Evolutionary conservation across 2,329 filamentous ascomycete species (phyloP).

Genomic region (Xylariaceae sp.): DNA sequence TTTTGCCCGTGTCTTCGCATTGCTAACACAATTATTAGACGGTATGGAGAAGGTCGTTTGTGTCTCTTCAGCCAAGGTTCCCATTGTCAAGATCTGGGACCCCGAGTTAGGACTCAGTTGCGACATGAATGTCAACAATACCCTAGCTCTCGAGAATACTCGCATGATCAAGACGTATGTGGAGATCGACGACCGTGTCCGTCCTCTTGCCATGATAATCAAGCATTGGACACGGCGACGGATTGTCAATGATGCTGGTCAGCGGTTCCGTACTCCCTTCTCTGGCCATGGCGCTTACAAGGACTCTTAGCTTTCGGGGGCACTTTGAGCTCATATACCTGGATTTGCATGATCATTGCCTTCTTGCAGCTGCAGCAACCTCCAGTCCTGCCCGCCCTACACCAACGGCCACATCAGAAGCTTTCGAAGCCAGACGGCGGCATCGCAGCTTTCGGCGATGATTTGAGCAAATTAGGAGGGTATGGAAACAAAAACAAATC

Average conservation of each 20-base stretch:
- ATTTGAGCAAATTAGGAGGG: conserved; percentile 68
- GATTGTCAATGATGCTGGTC: conserved; percentile 94
- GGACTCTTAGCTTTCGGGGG: conserved; percentile 70
- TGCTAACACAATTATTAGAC: conserved; percentile 53
- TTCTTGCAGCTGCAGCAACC: conserved; percentile 86
- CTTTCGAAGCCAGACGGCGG: conserved; percentile 60
- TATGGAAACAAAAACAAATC: conserved; percentile 80
- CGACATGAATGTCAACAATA: conserved; percentile 99
- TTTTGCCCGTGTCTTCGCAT: neutral
- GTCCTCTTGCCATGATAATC: conserved; percentile 91
- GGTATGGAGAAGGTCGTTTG: conserved; percentile 97
- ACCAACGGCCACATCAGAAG: conserved; percentile 65
- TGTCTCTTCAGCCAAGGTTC: conserved; percentile 90
- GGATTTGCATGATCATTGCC: conserved; percentile 97
- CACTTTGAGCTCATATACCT: conserved; percentile 96
- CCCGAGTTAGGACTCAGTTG: conserved; percentile 84
- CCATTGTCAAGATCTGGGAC: conserved; percentile 98
- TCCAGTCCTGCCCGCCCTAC: conserved; percentile 79
- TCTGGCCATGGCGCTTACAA: conserved; percentile 2
- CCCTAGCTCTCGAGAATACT: conserved; percentile 89
- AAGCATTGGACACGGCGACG: conserved; percentile 95
- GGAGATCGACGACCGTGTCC: conserved; percentile 83
- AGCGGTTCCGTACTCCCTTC: conserved; percentile 32
- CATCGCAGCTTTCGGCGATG: conserved; percentile 79
- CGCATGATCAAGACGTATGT: conserved; percentile 98